phyloP scores from a whole-genome alignment of 2,329 filamentous ascomycete genomes.

The Verticillium isaacii region DNA sequence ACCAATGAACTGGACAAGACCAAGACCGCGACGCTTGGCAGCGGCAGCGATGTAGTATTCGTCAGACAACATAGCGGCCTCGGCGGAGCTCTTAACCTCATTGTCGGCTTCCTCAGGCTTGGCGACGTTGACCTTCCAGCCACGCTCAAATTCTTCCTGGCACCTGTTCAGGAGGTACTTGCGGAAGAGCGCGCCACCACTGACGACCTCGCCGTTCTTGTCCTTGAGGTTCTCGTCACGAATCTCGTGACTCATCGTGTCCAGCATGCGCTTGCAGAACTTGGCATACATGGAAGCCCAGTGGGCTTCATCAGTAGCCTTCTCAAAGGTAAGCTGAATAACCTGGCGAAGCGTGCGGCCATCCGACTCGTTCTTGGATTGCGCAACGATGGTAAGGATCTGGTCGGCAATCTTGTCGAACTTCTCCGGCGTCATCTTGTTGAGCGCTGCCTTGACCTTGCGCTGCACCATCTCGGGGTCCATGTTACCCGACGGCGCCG shows the following conservation, averaged over 20 bases:
- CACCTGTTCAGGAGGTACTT: conserved; percentile 98
- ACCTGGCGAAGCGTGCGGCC: conserved; percentile 94
- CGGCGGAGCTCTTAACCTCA: conserved; percentile 47
- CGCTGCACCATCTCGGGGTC: conserved; percentile 92
- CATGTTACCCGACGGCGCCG: conserved; percentile 54
- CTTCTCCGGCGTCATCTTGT: conserved; percentile 99
- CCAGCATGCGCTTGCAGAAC: conserved; percentile 96
- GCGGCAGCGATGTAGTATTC: conserved; percentile 94
- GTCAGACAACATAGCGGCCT: conserved; percentile 82
- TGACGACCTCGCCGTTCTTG: conserved; percentile 81
- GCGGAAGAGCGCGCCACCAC: conserved; percentile 90
- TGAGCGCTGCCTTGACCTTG: conserved; percentile 96
- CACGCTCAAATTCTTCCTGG: conserved; percentile 97
- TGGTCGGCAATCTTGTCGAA: conserved; percentile 94
- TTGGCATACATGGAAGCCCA: conserved; percentile 99
- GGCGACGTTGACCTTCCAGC: conserved; percentile 83
- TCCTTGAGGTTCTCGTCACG: conserved; percentile 93
- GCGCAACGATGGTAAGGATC: conserved; percentile 85
- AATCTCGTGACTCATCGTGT: conserved; percentile 91
- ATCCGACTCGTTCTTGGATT: conserved; percentile 93
- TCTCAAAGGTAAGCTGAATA: conserved; percentile 98
- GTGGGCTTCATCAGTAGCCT: conserved; percentile 96
- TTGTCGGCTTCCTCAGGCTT: conserved; percentile 64
- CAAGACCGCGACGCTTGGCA: conserved; percentile 92
- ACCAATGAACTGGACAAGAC: conserved; percentile 98